Percentiles rank a stretch among this genome's conserved stretches.
Conservation (phyloP, 2,329 filamentous ascomycete species). For the Calonectria multiphialidica region DNA sequence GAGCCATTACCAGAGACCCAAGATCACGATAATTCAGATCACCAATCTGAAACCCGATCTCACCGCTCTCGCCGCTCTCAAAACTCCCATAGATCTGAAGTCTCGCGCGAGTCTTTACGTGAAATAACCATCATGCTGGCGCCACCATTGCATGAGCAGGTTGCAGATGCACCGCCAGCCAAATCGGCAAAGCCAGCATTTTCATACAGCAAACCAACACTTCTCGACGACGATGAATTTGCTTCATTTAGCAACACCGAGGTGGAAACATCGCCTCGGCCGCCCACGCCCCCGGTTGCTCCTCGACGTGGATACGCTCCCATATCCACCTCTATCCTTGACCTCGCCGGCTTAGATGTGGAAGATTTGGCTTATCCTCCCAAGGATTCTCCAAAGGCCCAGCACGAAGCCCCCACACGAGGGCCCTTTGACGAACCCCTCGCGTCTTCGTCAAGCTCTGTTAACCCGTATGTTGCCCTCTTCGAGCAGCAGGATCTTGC, state of each 20-base stretch:
- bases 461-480: constrained; percentile 46
- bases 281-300: background rate
- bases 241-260: constrained; percentile 10
- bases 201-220: constrained; percentile 31
- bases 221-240: constrained; percentile 39
- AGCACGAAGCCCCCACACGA: background rate
- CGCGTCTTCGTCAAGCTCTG: constrained; percentile 32
- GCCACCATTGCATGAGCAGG: constrained; percentile 19
- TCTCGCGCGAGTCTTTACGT: background rate
- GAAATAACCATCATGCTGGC: constrained; percentile 34
- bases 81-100: constrained; percentile 5
- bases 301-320: constrained; percentile 34
- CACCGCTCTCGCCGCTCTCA: constrained; percentile 1
- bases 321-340: constrained; percentile 34
- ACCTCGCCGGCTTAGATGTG: constrained; percentile 27
- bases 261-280: constrained; percentile 4
- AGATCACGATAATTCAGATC: constrained; percentile 2
- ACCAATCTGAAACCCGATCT: constrained; percentile 19
- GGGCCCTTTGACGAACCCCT: background rate
- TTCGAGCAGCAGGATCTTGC: constrained; percentile 48
- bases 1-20: background rate
- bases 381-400: background rate
- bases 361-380: constrained; percentile 6
- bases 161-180: constrained; percentile 26
- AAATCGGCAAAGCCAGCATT: constrained; percentile 27